Base-by-base conservation (phyloP, 2,329 filamentous ascomycete genomes). In the Madurella fahalii region DNA sequence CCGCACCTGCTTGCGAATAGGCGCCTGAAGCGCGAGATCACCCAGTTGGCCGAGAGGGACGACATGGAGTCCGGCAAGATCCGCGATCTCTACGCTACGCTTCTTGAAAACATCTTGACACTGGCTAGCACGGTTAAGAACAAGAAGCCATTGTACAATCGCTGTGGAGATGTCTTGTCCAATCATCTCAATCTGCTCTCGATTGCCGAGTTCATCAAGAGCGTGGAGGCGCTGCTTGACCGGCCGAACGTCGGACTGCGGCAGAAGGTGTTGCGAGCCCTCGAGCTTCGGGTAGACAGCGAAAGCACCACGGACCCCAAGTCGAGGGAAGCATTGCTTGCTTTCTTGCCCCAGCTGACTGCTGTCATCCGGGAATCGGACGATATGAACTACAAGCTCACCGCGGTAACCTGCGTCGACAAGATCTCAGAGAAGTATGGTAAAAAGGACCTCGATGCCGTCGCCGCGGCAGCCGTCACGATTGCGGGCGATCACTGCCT, bases 391-490 rank as follows among this genome's bases (percentile, higher is more conserved):
- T 86, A 94, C 69, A 91, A 93, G 72, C 86, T 91, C 64, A 90
- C 89, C 11, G 89, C 92, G 1, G 85, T 99, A 58, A 85, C 85
- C 37, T 97, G 93, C 64, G 86, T 97, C 43, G 92, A 96, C 72
- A 89, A 90, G 70, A 95, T 99, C 59, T 83, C 89, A 2, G 92
- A 96, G 72, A 93, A 93, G 69, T 97, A 96, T 68, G 95, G 94
- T 62, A 95, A 94, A 76, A 95, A 92, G 69, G 89, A 96, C 65
- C 78, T 87, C 1, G 83, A 87, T 61, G 85, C 84, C 43, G 87
- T 96, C 43, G 79, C 87, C 25, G 81, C 82, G 4, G 87, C 91
- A 5, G 90, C 91, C 4, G 77, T 84, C 56, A 87, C 86, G 1
- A 87, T 99, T 63, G 85, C 89, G 39, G 85, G 91, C 41, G 75